Percentiles rank a stretch among this genome's conserved stretches.
Conservation (phyloP, 1,284 basidiomycete species). For the Coniferiporia sulphurascens region DNA sequence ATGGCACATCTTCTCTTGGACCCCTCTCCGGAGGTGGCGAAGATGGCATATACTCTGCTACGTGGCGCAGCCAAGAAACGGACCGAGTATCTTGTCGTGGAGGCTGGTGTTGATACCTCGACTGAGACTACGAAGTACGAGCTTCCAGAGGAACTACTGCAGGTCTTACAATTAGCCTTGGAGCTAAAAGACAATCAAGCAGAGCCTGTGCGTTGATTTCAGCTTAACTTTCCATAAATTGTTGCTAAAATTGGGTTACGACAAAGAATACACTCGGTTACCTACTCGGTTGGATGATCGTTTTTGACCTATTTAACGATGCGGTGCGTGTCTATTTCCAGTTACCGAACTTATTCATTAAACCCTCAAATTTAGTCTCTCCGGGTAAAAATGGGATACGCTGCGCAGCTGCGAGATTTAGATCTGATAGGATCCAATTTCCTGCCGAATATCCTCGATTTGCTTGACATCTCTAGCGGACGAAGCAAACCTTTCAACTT, state of each 20-base stretch:
- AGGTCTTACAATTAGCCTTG: constrained; percentile 50
- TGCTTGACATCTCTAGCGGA: constrained; percentile 62
- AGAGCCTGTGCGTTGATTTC: constrained; percentile 15
- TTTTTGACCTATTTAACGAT: constrained; percentile 83
- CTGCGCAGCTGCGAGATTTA: constrained; percentile 76
- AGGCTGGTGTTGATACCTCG: constrained; percentile 68
- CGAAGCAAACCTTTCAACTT: constrained; percentile 66
- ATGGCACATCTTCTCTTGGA: constrained; percentile 75
- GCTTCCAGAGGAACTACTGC: constrained; percentile 65
- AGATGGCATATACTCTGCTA: constrained; percentile 66
- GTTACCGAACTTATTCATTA: background rate
- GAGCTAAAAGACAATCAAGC: background rate
- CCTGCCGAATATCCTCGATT: constrained; percentile 70
- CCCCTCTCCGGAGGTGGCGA: constrained; percentile 59
- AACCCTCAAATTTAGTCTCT: constrained; percentile 50
- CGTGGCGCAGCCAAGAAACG: constrained; percentile 58
- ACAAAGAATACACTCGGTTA: constrained; percentile 51
- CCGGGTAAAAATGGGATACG: constrained; percentile 76
- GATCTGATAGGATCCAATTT: constrained; percentile 63
- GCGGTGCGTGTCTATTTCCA: constrained; percentile 51
- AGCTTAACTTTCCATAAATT: too few relatives aligned
- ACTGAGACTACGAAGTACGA: constrained; percentile 45
- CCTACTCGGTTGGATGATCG: constrained; percentile 87
- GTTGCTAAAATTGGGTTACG: constrained; percentile 15
- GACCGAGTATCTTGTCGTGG: constrained; percentile 79